phyloP scores from a whole-genome alignment of 768 basidiomycete genomes.

The Cytidiella melzeri region DNA sequence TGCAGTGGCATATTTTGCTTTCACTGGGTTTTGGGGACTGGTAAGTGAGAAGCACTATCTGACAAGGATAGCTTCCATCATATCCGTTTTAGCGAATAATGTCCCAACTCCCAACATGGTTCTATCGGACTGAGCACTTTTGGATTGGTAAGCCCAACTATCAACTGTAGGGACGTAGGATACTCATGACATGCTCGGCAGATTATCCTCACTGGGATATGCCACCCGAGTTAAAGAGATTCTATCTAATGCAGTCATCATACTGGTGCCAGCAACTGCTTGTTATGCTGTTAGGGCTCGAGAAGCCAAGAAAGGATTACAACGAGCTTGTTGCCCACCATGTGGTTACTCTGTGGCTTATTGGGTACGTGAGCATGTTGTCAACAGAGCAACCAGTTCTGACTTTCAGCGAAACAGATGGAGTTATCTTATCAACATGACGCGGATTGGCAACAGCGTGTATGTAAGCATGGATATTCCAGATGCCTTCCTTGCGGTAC shows the following conservation, averaged over 20 bases:
- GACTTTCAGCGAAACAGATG: conserved; percentile 46
- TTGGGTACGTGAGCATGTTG: conserved; percentile 52
- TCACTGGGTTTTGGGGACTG: conserved; percentile 69
- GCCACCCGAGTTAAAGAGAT: conserved; percentile 77
- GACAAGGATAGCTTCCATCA: neutral
- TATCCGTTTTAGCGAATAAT: conserved; percentile 60
- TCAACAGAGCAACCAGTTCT: neutral
- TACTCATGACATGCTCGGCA: conserved; percentile 20
- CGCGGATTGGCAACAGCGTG: conserved; percentile 84
- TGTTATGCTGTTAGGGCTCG: conserved; percentile 75
- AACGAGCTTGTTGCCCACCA: conserved; percentile 85
- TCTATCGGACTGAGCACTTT: conserved; percentile 78
- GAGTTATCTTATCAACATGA: conserved; percentile 79
- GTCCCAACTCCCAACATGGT: conserved; percentile 74
- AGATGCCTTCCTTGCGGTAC: conserved; percentile 79
- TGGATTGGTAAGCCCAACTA: conserved; percentile 59
- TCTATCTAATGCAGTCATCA: conserved; percentile 89
- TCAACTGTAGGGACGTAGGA: neutral
- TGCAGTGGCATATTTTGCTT: conserved; percentile 71
- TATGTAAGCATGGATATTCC: conserved; percentile 98
- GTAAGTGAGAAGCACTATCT: too few relatives aligned
- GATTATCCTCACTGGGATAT: conserved; percentile 90
- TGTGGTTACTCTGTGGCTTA: conserved; percentile 89
- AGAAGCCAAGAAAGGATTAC: conserved; percentile 94
- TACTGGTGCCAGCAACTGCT: conserved; percentile 96